phyloP scores from a whole-genome alignment of 2,329 filamentous ascomycete genomes.

The Aspergillus pseudoglaucus region DNA sequence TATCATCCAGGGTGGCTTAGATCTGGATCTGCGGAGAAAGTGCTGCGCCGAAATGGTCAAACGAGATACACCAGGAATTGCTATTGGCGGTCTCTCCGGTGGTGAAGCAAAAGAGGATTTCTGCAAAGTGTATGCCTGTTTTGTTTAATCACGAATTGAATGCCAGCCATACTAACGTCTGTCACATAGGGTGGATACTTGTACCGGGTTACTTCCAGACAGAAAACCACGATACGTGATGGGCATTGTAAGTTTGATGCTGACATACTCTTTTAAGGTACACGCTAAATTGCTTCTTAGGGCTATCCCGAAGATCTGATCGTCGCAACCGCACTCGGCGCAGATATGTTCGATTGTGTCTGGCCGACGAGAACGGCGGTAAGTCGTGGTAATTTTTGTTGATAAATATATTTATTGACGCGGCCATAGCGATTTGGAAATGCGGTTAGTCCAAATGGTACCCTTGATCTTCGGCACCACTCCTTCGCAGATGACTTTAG shows the following conservation, averaged over 20 bases:
- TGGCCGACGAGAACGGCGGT: conserved; percentile 93
- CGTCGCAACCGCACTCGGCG: conserved; percentile 85
- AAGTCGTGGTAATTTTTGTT: conserved; percentile 19
- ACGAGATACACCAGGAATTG: conserved; percentile 88
- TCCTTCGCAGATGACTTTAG: conserved; percentile 72
- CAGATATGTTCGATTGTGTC: conserved; percentile 99
- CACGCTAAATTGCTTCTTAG: conserved; percentile 25
- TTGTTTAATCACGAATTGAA: background rate
- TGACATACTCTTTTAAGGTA: background rate
- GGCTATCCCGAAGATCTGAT: conserved; percentile 95
- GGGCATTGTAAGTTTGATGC: conserved; percentile 61
- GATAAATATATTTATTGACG: background rate
- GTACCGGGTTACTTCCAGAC: conserved; percentile 76
- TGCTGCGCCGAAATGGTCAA: conserved; percentile 85
- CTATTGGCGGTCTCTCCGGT: conserved; percentile 88
- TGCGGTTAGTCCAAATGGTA: conserved; percentile 72
- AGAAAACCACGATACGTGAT: conserved; percentile 98
- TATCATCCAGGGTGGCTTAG: conserved; percentile 93
- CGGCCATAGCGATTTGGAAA: conserved; percentile 73
- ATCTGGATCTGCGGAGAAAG: conserved; percentile 74
- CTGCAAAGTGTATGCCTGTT: conserved; percentile 60
- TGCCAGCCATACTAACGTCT: conserved; percentile 5
- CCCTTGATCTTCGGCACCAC: conserved; percentile 76
- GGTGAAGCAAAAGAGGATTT: conserved; percentile 92
- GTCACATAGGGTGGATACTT: conserved; percentile 59